Evolutionary conservation across 768 basidiomycete genomes (phyloP), one percentile per base, ranked within the genome.

Genomic region (Sporobolomyces pararoseus): DNA sequence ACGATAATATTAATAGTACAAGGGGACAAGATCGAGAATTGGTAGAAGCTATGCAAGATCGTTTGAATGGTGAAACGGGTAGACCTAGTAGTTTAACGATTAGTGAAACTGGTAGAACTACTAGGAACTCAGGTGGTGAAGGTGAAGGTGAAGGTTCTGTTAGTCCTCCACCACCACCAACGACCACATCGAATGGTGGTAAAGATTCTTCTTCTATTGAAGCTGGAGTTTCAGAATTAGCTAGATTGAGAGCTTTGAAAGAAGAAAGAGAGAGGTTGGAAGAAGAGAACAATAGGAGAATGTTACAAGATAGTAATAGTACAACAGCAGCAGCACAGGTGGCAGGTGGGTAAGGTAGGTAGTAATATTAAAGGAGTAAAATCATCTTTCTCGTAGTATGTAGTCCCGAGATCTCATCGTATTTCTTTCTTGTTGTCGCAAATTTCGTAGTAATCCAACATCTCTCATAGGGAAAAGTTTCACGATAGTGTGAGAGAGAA

Each of bases 211-310:
- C n/a, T n/a, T n/a, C 46, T 42, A 70, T 70, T 46, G 64, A 62
- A 21, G 69, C 65, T 46, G 69, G 69, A 14, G 69, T 65, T 16
- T 60, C 64, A n/a, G 64, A 70, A 47, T 64, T 70, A 19, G 69
- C 69, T 9, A 25, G 69, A 39, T 29, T 70, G 53, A 35, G 69
- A 29, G 46, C 13, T 29, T 29, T 70, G 44, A 70, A 70, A 52
- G 69, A 70, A 47, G 69, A 59, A 25, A 42, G 58, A 9, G 58
- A 59, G 58, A 44, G 42, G 27, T 10, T n/a, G 17, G 58, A 70
- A 31, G 52, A 61, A 14, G 69, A n/a, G 42, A 44, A 61, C 10
- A 27, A 35, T 34, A 12, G 53, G 53, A 54, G 35, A 53, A 21
- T 21, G 25, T n/a, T n/a, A 7, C 21, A 9, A 12, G 10, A 51